phyloP scores from a whole-genome alignment of 208 protist genomes.

The Trypanosoma rangeli region DNA sequence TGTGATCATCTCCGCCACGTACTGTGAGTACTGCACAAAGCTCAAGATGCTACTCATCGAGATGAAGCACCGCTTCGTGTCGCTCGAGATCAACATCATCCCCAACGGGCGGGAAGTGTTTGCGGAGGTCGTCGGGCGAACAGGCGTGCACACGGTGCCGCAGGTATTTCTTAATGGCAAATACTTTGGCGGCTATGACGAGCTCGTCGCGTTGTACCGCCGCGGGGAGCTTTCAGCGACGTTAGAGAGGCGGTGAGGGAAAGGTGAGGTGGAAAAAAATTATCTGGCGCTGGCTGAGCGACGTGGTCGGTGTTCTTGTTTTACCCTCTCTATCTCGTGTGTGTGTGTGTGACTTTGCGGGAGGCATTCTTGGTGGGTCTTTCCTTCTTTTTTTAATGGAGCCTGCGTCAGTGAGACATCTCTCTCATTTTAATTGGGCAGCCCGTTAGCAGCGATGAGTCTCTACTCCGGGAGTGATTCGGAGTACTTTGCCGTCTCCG shows the following conservation, averaged over 20 bases:
- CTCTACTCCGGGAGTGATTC: constrained; percentile 2
- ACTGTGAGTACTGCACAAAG: constrained; percentile 85
- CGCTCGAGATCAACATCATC: constrained; percentile 88
- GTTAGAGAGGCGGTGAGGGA: constrained; percentile 53
- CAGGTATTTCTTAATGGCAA: constrained; percentile 82
- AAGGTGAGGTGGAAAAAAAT: not conserved
- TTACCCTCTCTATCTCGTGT: constrained; percentile 10
- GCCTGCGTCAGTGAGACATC: not conserved
- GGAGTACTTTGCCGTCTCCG: not conserved
- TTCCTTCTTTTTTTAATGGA: not conserved
- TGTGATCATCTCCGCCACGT: constrained; percentile 87
- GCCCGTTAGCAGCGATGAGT: not conserved
- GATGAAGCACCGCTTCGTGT: constrained; percentile 79
- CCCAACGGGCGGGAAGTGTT: constrained; percentile 86
- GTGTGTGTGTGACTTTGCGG: not conserved
- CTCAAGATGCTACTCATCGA: constrained; percentile 85
- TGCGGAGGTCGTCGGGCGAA: constrained; percentile 66
- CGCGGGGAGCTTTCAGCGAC: constrained; percentile 51
- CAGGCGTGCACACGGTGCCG: constrained; percentile 77
- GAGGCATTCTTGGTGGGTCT: no score
- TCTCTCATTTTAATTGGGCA: no score
- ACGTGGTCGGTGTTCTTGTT: not conserved
- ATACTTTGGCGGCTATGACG: constrained; percentile 87
- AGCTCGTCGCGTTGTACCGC: constrained; percentile 69
- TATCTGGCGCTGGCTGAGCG: not conserved